A percentile compares a stretch with the other conserved stretches of the same genome.
These are phyloP conservation scores for Wallacemonas rigidus DNA, from an alignment of 208 protist species.

Conservation along the genomic window DNA sequence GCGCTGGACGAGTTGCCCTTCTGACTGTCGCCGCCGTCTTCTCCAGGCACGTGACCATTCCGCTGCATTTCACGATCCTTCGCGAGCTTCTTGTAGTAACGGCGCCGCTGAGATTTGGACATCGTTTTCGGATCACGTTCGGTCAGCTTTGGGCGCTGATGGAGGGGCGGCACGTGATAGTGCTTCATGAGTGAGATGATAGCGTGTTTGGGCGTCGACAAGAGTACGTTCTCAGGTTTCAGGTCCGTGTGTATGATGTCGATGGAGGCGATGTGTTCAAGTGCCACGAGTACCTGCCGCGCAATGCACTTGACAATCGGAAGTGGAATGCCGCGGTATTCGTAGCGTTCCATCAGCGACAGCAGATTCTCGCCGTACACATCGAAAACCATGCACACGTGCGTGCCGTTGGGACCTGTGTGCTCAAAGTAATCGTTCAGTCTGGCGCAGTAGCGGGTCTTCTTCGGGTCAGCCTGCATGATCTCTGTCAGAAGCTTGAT, in stretches of 20 bases:
- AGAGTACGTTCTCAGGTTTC: slow-evolving; percentile 96
- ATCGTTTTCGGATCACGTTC: slow-evolving; percentile 87
- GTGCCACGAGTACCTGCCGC: slow-evolving; percentile 84
- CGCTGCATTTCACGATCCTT: slow-evolving; percentile 40
- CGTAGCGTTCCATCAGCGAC: slow-evolving; percentile 94
- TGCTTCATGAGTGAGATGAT: slow-evolving; percentile 88
- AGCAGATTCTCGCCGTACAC: slow-evolving; percentile 96
- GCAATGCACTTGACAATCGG: slow-evolving; percentile 94
- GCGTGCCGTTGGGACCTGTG: slow-evolving; percentile 81
- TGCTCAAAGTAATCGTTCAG: slow-evolving; percentile 92
- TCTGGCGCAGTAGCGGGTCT: slow-evolving; percentile 66
- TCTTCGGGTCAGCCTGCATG: slow-evolving; percentile 77
- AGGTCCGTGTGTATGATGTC: slow-evolving; percentile 98
- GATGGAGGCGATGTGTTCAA: slow-evolving; percentile 95
- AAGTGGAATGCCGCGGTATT: slow-evolving; percentile 95
- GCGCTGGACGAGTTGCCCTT: slow-evolving; percentile 19
- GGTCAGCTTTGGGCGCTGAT: slow-evolving; percentile 73
- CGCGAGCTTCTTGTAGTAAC: slow-evolving; percentile 91
- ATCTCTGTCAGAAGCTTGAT: slow-evolving; percentile 83
- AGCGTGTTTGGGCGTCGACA: slow-evolving; percentile 83
- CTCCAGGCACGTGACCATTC: slow-evolving; percentile 18
- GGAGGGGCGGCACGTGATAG: slow-evolving; percentile 72
- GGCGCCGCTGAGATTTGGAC: slow-evolving; percentile 92
- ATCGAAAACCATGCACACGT: slow-evolving; percentile 98
- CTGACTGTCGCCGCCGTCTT: slow-evolving; percentile 24